Conservation (phyloP, 345 rosid genomes). For the Heritiera littoralis region DNA sequence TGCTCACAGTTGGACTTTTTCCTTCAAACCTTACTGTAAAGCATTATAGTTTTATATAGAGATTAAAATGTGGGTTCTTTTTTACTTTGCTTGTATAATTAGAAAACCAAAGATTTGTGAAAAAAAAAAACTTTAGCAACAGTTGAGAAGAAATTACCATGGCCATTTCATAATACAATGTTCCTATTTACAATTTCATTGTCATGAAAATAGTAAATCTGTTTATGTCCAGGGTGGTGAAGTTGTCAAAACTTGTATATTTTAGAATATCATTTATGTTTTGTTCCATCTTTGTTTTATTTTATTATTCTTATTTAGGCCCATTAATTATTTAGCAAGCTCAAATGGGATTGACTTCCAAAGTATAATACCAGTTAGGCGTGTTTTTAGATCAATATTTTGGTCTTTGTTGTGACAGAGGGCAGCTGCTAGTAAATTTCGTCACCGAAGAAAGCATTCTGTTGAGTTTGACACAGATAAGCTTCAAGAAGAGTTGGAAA, state of each 20-base stretch:
- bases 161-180: neutral
- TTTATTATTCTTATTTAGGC: neutral
- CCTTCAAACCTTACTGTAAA: neutral
- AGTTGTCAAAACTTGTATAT: neutral
- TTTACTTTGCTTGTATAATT: neutral
- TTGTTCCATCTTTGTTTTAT: neutral
- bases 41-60: neutral
- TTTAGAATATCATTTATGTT: neutral
- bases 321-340: neutral
- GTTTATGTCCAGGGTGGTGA: neutral
- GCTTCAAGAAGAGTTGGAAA: conserved; percentile 54
- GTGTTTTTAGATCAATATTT: neutral
- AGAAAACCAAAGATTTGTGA: neutral
- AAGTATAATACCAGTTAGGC: neutral
- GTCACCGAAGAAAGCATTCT: conserved; percentile 59
- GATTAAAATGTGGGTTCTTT: neutral
- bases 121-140: neutral
- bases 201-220: conserved; percentile 2
- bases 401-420: conserved; percentile 40
- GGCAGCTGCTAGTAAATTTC: conserved; percentile 51
- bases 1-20: neutral
- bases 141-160: neutral
- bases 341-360: conserved; percentile 5
- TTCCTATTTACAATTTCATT: neutral
- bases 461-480: conserved; percentile 57